Conservation (phyloP, 352 stramenopile species). For the Phytophthora pisi region DNA sequence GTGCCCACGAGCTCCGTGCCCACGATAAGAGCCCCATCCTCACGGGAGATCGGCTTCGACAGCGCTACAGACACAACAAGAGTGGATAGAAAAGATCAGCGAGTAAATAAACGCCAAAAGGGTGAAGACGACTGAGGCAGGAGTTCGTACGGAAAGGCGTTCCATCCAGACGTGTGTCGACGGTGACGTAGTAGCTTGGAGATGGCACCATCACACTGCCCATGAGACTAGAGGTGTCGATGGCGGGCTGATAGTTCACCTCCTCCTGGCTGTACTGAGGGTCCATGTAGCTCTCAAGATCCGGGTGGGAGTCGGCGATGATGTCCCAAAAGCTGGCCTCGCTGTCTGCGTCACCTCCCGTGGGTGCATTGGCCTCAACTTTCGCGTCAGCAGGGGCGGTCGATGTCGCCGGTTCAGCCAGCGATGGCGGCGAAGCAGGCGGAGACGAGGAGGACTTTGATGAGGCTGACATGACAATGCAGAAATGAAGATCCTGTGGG, state of each 20-base stretch:
- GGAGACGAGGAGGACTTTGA: slow-evolving; percentile 42
- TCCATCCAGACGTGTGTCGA: slow-evolving; percentile 38
- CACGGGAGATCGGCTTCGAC: slow-evolving; percentile 76
- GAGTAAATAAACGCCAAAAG: neutral
- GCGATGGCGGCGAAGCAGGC: slow-evolving; percentile 8
- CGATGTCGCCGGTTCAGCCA: slow-evolving; percentile 64
- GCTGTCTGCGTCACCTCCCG: slow-evolving; percentile 55
- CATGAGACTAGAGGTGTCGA: slow-evolving; percentile 15
- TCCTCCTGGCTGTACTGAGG: slow-evolving; percentile 47
- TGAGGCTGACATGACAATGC: slow-evolving; percentile 62
- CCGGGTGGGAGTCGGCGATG: slow-evolving; percentile 40
- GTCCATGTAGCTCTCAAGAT: slow-evolving; percentile 36
- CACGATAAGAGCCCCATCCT: slow-evolving; percentile 75
- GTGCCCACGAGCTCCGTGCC: slow-evolving; percentile 51
- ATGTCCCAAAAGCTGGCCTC: slow-evolving; percentile 52
- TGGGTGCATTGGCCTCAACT: slow-evolving; percentile 2
- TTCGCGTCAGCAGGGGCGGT: neutral
- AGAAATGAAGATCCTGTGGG: slow-evolving; percentile 23
- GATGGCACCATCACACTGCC: slow-evolving; percentile 5
- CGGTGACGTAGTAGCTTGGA: slow-evolving; percentile 34
- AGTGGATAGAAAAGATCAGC: neutral
- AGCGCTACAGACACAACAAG: slow-evolving; percentile 45
- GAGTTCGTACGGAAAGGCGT: slow-evolving; percentile 45
- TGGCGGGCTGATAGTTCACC: slow-evolving; percentile 22
- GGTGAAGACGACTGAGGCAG: neutral